Evolutionary conservation across 1,284 basidiomycete genomes (phyloP).

Genomic region (Puccinia coronata): DNA sequence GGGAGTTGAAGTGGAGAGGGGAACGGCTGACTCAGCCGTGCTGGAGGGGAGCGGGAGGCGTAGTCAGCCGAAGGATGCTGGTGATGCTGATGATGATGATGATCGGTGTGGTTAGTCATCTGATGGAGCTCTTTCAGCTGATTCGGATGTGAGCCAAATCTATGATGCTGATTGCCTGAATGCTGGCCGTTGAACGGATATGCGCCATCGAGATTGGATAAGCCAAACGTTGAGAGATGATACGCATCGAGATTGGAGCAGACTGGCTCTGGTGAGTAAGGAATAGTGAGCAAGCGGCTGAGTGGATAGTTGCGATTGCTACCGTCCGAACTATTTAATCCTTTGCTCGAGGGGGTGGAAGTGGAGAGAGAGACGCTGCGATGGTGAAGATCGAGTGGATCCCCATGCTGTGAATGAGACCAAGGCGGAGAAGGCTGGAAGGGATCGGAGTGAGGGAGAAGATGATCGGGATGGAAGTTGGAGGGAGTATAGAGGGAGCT

Average conservation of each 20-base stretch:
- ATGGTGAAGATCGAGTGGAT: conserved; percentile 31
- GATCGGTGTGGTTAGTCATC: neutral
- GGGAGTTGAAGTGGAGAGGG: neutral
- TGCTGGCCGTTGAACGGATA: conserved; percentile 10
- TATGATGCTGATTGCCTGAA: neutral
- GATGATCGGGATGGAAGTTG: conserved; percentile 13
- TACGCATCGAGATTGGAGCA: conserved; percentile 21
- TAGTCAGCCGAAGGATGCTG: neutral
- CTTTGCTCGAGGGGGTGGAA: conserved; percentile 20
- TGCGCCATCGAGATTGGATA: conserved; percentile 28
- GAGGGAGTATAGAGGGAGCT: conserved; percentile 9
- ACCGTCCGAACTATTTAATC: neutral
- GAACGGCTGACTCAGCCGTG: neutral
- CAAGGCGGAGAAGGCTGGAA: conserved; percentile 29
- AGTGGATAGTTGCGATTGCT: conserved; percentile 1
- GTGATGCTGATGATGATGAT: neutral
- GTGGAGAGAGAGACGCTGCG: conserved; percentile 38
- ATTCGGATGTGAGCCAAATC: neutral
- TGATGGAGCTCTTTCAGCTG: neutral
- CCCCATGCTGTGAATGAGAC: conserved; percentile 27
- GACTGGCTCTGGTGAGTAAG: conserved; percentile 26
- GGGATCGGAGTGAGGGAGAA: conserved; percentile 29
- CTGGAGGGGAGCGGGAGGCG: conserved; percentile 1
- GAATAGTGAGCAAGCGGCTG: conserved; percentile 25
- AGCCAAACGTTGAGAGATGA: conserved; percentile 19